These are phyloP conservation scores for Cardamine chenopodiifolia DNA, from an alignment of 345 rosid species.

Conservation along the genomic window DNA sequence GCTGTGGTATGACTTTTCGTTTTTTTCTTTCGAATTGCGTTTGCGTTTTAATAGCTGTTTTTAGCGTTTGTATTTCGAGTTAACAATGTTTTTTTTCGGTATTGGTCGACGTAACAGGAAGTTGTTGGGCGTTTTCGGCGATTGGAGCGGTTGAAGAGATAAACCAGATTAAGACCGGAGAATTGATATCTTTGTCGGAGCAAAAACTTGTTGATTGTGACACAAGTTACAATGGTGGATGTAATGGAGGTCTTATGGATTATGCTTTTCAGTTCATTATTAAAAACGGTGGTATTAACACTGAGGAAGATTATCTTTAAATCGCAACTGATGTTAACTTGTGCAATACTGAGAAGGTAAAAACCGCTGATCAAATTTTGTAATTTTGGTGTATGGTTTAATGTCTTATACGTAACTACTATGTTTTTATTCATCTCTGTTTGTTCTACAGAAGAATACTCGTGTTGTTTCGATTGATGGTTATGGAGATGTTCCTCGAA, in stretches of 20 bases:
- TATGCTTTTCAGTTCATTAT: slow-evolving; percentile 66
- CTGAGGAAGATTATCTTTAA: slow-evolving; percentile 73
- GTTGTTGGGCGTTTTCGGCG: slow-evolving; percentile 89
- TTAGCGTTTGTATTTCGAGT: background rate
- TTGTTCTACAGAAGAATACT: slow-evolving; percentile 54
- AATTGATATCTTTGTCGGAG: slow-evolving; percentile 61
- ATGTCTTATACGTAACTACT: background rate
- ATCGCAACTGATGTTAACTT: slow-evolving; percentile 42
- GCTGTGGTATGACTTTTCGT: slow-evolving; percentile 47
- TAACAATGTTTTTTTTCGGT: background rate
- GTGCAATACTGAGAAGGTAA: slow-evolving; percentile 63
- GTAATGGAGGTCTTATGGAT: slow-evolving; percentile 85
- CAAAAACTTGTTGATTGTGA: slow-evolving; percentile 86
- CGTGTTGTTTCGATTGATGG: slow-evolving; percentile 69
- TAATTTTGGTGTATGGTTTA: background rate
- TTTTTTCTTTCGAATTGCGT: background rate
- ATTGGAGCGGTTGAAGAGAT: slow-evolving; percentile 78
- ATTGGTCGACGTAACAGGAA: slow-evolving; percentile 46
- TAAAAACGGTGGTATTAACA: slow-evolving; percentile 67
- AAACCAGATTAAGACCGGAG: slow-evolving; percentile 72
- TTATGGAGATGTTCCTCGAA: slow-evolving; percentile 67
- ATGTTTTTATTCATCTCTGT: background rate
- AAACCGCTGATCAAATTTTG: background rate
- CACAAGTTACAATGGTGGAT: slow-evolving; percentile 58
- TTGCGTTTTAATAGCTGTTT: slow-evolving; percentile 20